Percentiles rank a stretch among this genome's conserved stretches.
phyloP scores from a whole-genome alignment of 352 stramenopile species.

The Peronospora farinosa region DNA sequence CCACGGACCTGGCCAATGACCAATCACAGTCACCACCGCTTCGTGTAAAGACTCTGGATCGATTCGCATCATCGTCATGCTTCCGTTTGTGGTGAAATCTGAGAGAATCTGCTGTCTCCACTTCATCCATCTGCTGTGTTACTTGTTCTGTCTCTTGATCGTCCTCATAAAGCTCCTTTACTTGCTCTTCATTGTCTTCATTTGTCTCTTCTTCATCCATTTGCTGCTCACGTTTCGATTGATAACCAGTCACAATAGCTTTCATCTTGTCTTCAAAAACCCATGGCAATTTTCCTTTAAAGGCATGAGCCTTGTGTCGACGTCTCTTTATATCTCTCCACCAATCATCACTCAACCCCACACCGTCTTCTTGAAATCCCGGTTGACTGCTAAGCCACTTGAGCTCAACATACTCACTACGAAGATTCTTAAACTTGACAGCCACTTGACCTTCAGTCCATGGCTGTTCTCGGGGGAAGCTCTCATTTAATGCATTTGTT shows the following conservation, averaged over 20 bases:
- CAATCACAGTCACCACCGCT: conserved; percentile 13
- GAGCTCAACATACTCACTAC: conserved; percentile 44
- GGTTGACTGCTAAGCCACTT: conserved; percentile 43
- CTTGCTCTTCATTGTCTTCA: not conserved
- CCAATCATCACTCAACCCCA: conserved; percentile 39
- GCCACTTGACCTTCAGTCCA: conserved; percentile 53
- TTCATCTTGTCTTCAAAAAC: conserved; percentile 41
- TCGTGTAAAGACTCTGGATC: not conserved
- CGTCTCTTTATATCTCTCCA: conserved; percentile 38
- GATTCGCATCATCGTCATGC: conserved; percentile 1
- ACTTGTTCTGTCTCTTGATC: not conserved
- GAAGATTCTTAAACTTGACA: conserved; percentile 66
- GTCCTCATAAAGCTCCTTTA: not conserved
- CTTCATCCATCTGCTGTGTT: not conserved
- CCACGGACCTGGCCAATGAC: conserved; percentile 37
- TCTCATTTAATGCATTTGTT: conserved; percentile 39
- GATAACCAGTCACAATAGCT: conserved; percentile 26
- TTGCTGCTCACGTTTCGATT: not conserved
- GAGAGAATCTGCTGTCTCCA: not conserved
- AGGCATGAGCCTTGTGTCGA: conserved; percentile 44
- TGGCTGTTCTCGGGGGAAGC: conserved; percentile 26
- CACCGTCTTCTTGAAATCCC: conserved; percentile 34
- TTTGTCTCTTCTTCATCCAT: not conserved
- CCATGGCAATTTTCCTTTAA: conserved; percentile 57
- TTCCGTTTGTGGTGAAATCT: conserved; percentile 14